These are phyloP conservation scores for Sporisorium graminicola DNA, from an alignment of 1,284 basidiomycete species.

Conservation along the genomic window DNA sequence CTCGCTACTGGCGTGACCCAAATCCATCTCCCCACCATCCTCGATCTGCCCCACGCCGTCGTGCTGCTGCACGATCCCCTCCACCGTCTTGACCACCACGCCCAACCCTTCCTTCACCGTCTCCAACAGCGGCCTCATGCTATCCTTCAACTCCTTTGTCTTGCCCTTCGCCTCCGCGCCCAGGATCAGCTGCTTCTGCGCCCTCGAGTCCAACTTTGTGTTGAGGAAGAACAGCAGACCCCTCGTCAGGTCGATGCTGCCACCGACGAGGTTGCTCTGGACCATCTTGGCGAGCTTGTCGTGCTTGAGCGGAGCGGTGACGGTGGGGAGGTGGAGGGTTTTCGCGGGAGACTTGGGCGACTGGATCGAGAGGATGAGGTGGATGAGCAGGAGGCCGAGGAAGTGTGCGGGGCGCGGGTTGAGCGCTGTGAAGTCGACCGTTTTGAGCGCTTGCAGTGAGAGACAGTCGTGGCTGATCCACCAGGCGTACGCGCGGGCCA, in stretches of 20 bases:
- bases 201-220: slow-evolving; percentile 21
- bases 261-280: slow-evolving; percentile 40
- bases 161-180: slow-evolving; percentile 18
- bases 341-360: slow-evolving; percentile 34
- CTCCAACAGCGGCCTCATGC: slow-evolving; percentile 23
- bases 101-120: slow-evolving; percentile 19
- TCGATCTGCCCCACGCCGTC: slow-evolving; percentile 14
- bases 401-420: slow-evolving; percentile 41
- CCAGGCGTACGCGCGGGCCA: slow-evolving; percentile 85
- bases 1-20: neutral
- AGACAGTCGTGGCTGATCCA: slow-evolving; percentile 82
- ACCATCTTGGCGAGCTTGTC: slow-evolving; percentile 26
- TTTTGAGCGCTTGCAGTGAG: slow-evolving; percentile 77
- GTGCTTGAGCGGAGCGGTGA: slow-evolving; percentile 9
- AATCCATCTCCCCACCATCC: neutral
- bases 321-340: slow-evolving; percentile 36
- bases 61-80: slow-evolving; percentile 35
- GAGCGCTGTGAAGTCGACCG: slow-evolving; percentile 60
- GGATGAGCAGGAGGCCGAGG: slow-evolving; percentile 55
- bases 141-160: neutral
- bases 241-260: slow-evolving; percentile 48
- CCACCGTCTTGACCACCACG: slow-evolving; percentile 15
- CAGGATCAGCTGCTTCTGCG: slow-evolving; percentile 32
- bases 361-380: slow-evolving; percentile 56
- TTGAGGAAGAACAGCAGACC: slow-evolving; percentile 62